phyloP scores from a whole-genome alignment of 2,329 filamentous ascomycete genomes.

The Aspergillus tubingensis region DNA sequence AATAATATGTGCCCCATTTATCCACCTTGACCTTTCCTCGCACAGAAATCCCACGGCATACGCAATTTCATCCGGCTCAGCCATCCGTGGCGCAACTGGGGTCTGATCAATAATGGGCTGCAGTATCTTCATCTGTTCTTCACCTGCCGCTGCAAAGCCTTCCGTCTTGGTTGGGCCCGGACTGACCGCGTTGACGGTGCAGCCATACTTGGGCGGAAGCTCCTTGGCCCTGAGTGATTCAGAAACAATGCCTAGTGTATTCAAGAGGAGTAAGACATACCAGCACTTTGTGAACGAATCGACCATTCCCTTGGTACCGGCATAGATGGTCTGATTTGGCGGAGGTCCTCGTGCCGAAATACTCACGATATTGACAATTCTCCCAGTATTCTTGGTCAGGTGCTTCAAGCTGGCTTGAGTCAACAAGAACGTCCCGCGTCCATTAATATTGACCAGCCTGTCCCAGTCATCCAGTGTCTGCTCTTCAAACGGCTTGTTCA shows the following conservation, averaged over 20 bases:
- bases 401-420: constrained; percentile 39
- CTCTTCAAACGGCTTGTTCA: constrained; percentile 43
- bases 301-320: constrained; percentile 54
- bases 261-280: constrained; percentile 16
- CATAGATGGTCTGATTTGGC: constrained; percentile 49
- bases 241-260: no score
- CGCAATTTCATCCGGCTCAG: constrained; percentile 50
- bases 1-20: constrained; percentile 47
- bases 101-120: constrained; percentile 48
- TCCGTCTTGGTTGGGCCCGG: constrained; percentile 49
- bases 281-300: constrained; percentile 51
- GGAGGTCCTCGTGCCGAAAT: constrained; percentile 40
- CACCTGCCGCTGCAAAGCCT: constrained; percentile 36
- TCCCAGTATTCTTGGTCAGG: constrained; percentile 35
- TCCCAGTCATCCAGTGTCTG: constrained; percentile 29
- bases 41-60: constrained; percentile 51
- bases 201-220: constrained; percentile 48
- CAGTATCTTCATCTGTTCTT: constrained; percentile 46
- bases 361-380: constrained; percentile 50
- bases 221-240: constrained; percentile 38
- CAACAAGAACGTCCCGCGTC: constrained; percentile 24
- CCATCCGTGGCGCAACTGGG: constrained; percentile 48
- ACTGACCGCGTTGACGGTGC: constrained; percentile 50
- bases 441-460: constrained; percentile 24
- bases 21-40: constrained; percentile 48